Base-by-base conservation (phyloP, 176 grass and related monocot species). In the Carex kokanica region DNA sequence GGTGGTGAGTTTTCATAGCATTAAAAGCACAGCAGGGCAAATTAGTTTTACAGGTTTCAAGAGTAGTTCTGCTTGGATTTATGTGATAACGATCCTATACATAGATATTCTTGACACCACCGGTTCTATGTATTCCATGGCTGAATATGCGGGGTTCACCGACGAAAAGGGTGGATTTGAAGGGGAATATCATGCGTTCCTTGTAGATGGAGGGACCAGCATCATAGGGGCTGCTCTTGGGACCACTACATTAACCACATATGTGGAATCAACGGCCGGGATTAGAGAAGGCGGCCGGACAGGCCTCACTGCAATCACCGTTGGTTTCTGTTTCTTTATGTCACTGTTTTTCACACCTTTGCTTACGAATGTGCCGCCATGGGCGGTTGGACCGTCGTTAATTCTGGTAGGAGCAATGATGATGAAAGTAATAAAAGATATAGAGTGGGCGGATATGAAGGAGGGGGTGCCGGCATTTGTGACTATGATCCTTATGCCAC, bases 371-470 rank as follows among this genome's bases (percentile, higher is more conserved):
- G 71, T 74, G 45, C 71, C 71, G 7, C 71, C 71, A 16, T 74
- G 71, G 71, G 45, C 71, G 0, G 78, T 80, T 41, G 55, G 55
- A 23, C 78, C 71, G 0, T 52, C 71, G 23, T 51, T 53, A 23
- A 74, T 74, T 51, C 15, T 80, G 78, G 78, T 80, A 60, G 78
- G 78, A 80, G 78, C 56, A 38, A 80, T 80, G 53, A 80, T 80
- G 56, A 80, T 80, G 78, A 62, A 80, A 16, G 16, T 80, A 14
- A 60, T 80, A 60, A 80, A 60, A 23, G 56, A 80, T 3, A 80
- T 62, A 61, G 78, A 80, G 29, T 80, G 78, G 78, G 3, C 45
- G 43, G 78, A 80, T 18, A 80, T 60, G 78, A 80, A 80, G 55
- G 57, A 80, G 25, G 71, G 20, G 21, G 71, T 74, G 13, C 71